Percentiles rank a stretch among this genome's conserved stretches.
Conservation (phyloP, 1,284 basidiomycete genomes). For the Blastosporella zonata region DNA sequence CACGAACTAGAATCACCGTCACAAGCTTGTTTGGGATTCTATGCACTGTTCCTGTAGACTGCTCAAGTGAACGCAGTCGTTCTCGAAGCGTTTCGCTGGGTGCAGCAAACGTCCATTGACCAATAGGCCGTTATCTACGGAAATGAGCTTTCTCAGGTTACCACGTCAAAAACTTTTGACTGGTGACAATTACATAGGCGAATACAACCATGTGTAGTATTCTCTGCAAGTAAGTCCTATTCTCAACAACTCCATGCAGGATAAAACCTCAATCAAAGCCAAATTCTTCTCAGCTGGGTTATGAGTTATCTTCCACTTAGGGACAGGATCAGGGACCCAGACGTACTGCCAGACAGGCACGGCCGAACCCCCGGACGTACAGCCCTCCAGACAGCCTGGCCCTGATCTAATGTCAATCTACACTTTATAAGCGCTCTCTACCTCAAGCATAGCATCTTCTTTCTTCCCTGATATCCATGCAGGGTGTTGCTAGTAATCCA, state of each 20-base stretch:
- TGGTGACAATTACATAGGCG: not conserved
- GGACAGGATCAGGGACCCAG: not conserved
- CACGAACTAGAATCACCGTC: too few relatives aligned
- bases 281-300: not conserved
- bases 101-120: not conserved
- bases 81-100: too few relatives aligned
- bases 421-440: not conserved
- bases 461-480: not conserved
- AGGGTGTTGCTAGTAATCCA: slow-evolving; percentile 18
- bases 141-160: not conserved
- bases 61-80: too few relatives aligned
- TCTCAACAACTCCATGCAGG: not conserved
- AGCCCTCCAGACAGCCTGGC: not conserved
- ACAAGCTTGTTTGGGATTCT: too few relatives aligned
- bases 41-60: too few relatives aligned
- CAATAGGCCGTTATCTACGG: not conserved
- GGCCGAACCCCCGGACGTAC: not conserved
- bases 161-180: not conserved
- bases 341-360: not conserved
- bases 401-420: not conserved
- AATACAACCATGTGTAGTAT: not conserved
- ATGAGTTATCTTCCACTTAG: not conserved
- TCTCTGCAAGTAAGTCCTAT: too few relatives aligned
- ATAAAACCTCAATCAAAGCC: not conserved
- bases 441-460: not conserved